Evolutionary conservation across 805 yeast genomes (phyloP).

Genomic region (Candida montana): DNA sequence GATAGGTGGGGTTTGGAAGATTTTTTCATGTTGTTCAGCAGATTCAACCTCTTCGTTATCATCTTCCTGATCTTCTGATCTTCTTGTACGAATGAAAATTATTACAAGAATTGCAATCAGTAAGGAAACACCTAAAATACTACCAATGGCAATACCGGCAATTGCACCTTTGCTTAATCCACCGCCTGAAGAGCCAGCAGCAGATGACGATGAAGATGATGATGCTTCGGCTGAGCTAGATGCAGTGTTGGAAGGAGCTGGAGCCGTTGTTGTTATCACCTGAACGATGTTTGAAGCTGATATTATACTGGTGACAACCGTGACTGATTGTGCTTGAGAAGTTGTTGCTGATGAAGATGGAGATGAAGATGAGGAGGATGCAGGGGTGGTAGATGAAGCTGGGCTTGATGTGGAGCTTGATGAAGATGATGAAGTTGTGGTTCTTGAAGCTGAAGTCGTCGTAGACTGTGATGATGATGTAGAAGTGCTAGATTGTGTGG

Average conservation of each 20-base stretch:
- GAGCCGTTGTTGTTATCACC: slow-evolving; percentile 12
- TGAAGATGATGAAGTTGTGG: slow-evolving; percentile 15
- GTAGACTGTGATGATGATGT: slow-evolving; percentile 2
- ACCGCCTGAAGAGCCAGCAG: slow-evolving; percentile 9
- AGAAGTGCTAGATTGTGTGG: too few relatives aligned
- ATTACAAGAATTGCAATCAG: slow-evolving; percentile 24
- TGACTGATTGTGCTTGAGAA: slow-evolving; percentile 4
- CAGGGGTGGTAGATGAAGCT: slow-evolving; percentile 4
- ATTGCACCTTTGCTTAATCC: slow-evolving; percentile 41
- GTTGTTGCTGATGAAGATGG: slow-evolving; percentile 1
- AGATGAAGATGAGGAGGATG: slow-evolving; percentile 5
- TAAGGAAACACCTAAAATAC: slow-evolving; percentile 40
- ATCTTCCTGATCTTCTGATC: slow-evolving; percentile 12
- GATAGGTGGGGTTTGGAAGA: slow-evolving; percentile 9
- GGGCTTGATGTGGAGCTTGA: slow-evolving; percentile 12
- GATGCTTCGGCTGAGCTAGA: not conserved
- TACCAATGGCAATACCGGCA: slow-evolving; percentile 58
- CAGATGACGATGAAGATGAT: slow-evolving; percentile 11
- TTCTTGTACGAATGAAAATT: slow-evolving; percentile 16
- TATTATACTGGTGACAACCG: slow-evolving; percentile 16
- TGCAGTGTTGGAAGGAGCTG: slow-evolving; percentile 8
- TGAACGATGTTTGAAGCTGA: slow-evolving; percentile 15
- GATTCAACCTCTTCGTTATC: slow-evolving; percentile 11
- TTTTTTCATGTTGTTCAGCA: slow-evolving; percentile 7
- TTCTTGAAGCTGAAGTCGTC: slow-evolving; percentile 5